Evolutionary conservation across 192 early-diverging fungal species (phyloP).

Genomic region (Funneliformis geosporum): DNA sequence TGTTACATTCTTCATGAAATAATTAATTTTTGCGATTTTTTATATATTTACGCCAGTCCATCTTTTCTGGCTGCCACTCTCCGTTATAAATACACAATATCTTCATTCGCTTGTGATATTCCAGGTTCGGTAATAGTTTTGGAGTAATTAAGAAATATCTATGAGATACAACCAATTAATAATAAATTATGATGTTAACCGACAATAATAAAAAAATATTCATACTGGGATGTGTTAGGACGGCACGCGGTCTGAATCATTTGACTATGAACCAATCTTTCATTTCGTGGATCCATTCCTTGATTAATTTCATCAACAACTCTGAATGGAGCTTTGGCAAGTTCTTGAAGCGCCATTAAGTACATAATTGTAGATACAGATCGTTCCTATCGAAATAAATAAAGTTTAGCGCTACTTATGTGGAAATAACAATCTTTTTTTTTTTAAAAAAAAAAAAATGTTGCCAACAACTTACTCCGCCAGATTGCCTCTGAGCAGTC

Average conservation of each 20-base stretch:
- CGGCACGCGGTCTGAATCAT: slow-evolving; percentile 83
- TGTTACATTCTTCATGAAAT: no score
- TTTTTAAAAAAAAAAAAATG: not conserved
- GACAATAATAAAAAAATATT: slow-evolving; percentile 4
- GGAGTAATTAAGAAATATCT: slow-evolving; percentile 98
- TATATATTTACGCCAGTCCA: slow-evolving; percentile 23
- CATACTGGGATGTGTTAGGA: slow-evolving; percentile 69
- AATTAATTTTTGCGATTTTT: not conserved
- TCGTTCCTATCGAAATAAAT: slow-evolving; percentile 62
- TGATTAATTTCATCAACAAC: slow-evolving; percentile 99
- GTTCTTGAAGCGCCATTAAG: slow-evolving; percentile 87
- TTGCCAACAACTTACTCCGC: slow-evolving; percentile 63
- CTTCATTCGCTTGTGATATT: slow-evolving; percentile 90
- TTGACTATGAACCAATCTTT: slow-evolving; percentile 90
- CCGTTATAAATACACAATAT: slow-evolving; percentile 95
- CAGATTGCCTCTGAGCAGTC: slow-evolving; percentile 90
- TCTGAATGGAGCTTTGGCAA: slow-evolving; percentile 91
- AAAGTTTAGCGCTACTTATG: not conserved
- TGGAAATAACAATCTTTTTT: slow-evolving; percentile 11
- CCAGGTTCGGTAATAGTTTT: slow-evolving; percentile 92
- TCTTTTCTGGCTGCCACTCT: slow-evolving; percentile 60
- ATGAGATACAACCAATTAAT: slow-evolving; percentile 1
- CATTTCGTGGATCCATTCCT: slow-evolving; percentile 98
- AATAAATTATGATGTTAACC: not conserved
- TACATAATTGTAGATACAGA: slow-evolving; percentile 96